These are phyloP conservation scores for Elsinoe fawcettii DNA, from an alignment of 2,329 filamentous ascomycete species.

Conservation along the genomic window DNA sequence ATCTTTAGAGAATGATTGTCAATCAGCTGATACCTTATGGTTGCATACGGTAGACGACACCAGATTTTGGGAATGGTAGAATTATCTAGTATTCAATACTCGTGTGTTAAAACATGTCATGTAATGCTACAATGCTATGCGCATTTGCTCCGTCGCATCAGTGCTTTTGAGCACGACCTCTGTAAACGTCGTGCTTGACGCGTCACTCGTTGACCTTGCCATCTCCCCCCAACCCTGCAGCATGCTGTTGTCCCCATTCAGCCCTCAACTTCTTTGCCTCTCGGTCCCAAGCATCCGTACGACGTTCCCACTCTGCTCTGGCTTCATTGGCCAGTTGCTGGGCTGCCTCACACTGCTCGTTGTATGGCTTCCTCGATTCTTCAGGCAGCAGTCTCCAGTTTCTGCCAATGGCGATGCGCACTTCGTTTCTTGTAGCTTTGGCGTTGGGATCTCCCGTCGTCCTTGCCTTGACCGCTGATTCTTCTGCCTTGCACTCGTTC, in stretches of 20 bases:
- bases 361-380: constrained; percentile 67
- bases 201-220: neutral
- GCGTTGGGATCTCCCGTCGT: constrained; percentile 59
- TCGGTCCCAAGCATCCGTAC: constrained; percentile 64
- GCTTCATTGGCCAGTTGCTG: constrained; percentile 57
- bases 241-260: constrained; percentile 24
- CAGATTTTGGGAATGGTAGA: neutral
- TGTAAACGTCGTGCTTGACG: neutral
- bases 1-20: neutral
- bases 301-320: constrained; percentile 52
- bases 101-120: neutral
- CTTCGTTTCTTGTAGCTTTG: constrained; percentile 62
- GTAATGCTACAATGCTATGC: neutral
- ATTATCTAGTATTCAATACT: neutral
- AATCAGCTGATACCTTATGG: neutral
- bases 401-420: constrained; percentile 75
- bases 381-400: constrained; percentile 78
- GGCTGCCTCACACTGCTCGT: constrained; percentile 63
- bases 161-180: neutral
- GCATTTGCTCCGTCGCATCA: neutral
- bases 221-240: constrained; percentile 4
- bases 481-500: constrained; percentile 55
- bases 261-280: constrained; percentile 46
- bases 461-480: constrained; percentile 57
- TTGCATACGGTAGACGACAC: no score